Base-by-base conservation (phyloP, 345 rosid species). In the Lepidium aucheri region DNA sequence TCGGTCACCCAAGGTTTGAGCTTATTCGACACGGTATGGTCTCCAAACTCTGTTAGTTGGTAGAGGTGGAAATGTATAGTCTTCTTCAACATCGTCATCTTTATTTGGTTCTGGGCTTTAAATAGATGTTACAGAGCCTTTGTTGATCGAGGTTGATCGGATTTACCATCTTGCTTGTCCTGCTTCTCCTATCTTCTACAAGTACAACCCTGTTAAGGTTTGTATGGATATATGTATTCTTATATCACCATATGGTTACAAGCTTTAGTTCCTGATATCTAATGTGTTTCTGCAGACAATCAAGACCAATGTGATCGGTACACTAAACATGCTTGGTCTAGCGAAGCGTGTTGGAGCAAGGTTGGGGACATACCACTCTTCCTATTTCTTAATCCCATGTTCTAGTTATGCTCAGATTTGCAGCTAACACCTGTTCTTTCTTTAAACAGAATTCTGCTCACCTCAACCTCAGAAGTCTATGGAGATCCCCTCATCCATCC, bases 301-400 rank as follows among this genome's bases (percentile, higher is more conserved):
- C 77, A 92, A 92, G 83, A 92, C 98, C 61, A 92, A 92, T 78
- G 96, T 92, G 69, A 92, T 92, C 3, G 96, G 98, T 24, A 93
- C 97, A 55, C 68, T 93, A 67, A 93, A 93, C 76, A 93, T 93
- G 98, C 69, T 93, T 71, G 98, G 98, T 33, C 96, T 93, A 8
- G 98, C 98, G 70, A 90, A 93, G 82, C 89, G 98, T 43, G 98
- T 89, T 68, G 98, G 98, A 57, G 98, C 96, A 44, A 89, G 96
- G 96, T 92, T 68, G 9, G 49, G n/a, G 43, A 44, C 60, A 7
- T 36, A 11, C 17, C 58, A n/a, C 8, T 3, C 47, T 56, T 0
- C 22, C 35, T 30, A 0, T 14, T 14, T 55, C 35, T 32, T 58
- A 2, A 10, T 28, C 30, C 52, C 20, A 14, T 68, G 26, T 36